Base-by-base conservation (phyloP, 305 asterid genomes). In the Salvia sclarea region DNA sequence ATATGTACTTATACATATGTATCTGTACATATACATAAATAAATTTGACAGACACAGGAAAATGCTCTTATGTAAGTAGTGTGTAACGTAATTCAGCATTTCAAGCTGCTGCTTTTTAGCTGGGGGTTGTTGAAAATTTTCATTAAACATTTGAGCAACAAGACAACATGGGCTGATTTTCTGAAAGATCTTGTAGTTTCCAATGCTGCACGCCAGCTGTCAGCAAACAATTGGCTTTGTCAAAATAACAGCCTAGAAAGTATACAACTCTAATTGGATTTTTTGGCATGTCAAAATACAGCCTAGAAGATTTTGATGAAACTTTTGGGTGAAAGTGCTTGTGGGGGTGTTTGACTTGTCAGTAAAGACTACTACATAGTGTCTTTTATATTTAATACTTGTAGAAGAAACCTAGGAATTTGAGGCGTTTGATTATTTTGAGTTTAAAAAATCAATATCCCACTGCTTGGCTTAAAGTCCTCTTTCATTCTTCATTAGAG, bases 121-220 rank as follows among this genome's bases (percentile, higher is more conserved):
- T 35, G 11, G 9, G 12, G 40, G 8, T 35, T 35, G 40, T 35
- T 35, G 9, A 7, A 35, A 5, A 35, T 6, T 6, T 7, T 35
- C 40, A 35, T 31, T 48, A 4, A 38, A 49, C n/a, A 53, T 52
- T 38, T 52, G 50, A 53, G 61, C 71, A 22, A 13, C 14, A 33
- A 35, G n/a, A n/a, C n/a, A n/a, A n/a, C n/a, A 7, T 7, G 7
- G 57, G 41, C 16, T 18, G 57, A 8, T 3, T 16, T 45, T 63
- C 4, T 47, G 20, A 25, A 8, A 30, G 24, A 25, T 45, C 43
- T 25, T 25, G 43, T 25, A 14, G 38, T 41, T 45, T 45, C 56
- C 16, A 40, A 43, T 25, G 30, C 18, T 45, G 25, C 57, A 14
- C 10, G 16, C 5, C 17, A 44, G 28, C 68, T 44, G 37, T 60